These are phyloP conservation scores for Magnaporthiopsis rhizophila DNA, from an alignment of 2,329 filamentous ascomycete species.

Conservation along the genomic window DNA sequence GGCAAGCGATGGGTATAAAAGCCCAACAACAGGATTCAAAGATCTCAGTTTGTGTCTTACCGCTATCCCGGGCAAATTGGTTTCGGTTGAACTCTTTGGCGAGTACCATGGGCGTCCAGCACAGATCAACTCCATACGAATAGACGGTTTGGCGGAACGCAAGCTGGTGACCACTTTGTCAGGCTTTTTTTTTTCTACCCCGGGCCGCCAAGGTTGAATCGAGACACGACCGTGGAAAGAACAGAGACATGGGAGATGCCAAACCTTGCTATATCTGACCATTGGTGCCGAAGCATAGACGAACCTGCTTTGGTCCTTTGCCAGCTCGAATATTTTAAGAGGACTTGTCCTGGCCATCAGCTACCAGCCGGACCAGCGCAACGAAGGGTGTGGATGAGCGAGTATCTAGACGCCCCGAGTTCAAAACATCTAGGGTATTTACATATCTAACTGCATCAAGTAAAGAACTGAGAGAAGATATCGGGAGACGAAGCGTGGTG, in stretches of 20 bases:
- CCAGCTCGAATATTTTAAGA: constrained; percentile 50
- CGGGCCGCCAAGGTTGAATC: background rate
- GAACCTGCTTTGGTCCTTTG: constrained; percentile 42
- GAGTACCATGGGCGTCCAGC: constrained; percentile 66
- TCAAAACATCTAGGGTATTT: background rate
- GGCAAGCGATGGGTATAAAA: constrained; percentile 10
- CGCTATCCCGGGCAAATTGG: constrained; percentile 50
- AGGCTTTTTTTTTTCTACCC: constrained; percentile 4
- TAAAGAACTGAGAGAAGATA: background rate
- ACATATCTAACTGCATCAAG: background rate
- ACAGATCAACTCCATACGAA: constrained; percentile 56
- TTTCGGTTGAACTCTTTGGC: constrained; percentile 62
- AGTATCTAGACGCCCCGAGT: background rate
- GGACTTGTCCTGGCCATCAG: constrained; percentile 27
- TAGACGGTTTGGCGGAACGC: constrained; percentile 62
- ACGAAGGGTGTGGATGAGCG: background rate
- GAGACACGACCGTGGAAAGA: background rate
- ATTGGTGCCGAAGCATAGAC: constrained; percentile 58
- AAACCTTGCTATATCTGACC: constrained; percentile 56
- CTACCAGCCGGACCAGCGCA: background rate
- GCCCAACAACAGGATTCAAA: background rate
- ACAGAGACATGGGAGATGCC: background rate
- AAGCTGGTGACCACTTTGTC: constrained; percentile 33
- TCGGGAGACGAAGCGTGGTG: background rate
- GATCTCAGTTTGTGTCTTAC: constrained; percentile 23